Evolutionary conservation across 768 basidiomycete species (phyloP), one percentile per base, ranked within the genome.

Genomic region (Boletus edulis): DNA sequence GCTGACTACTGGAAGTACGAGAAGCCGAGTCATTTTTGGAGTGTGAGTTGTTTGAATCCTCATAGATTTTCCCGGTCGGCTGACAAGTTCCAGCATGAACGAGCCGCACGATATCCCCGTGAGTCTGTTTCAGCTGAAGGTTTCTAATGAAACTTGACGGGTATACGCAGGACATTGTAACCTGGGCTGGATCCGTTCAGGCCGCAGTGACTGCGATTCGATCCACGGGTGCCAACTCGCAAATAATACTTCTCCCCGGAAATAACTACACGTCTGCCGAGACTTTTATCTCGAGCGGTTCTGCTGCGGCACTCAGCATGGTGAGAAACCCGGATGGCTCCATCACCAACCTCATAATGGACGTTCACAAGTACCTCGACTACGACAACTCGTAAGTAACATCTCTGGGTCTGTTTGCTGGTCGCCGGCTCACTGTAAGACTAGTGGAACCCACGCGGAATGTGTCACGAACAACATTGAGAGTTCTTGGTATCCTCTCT

Each of bases 331-430:
- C 73, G 29, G 79, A 81, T 56, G 77, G 79, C 6, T 73, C 68
- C 20, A 72, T 52, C 14, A 75, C 68, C 22, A 73, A 74, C 61
- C 74, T 85, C 40, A 69, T 85, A 54, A 78, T 85, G 60, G 84
- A 86, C 60, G 82, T 84, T 3, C 84, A 85, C 75, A 80, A 82
- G 63, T 85, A 84, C 68, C 76, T 82, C 46, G 83, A 85, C 66
- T 70, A 60, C 15, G 81, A 84, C 60, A 79, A 77, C 63, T 80
- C 75, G 52, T 78, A 63, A 67, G 75, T 53, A 24, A 53, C 34
- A 64, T 31, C 20, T 20, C 1, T 20, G 20, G 20, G 20, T 20
- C 20, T 20, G 20, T 20, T 20, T 20, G 34, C 34, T n/a, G 7
- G 20, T 20, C 41, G 10, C 29, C 47, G 0, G 38, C 38, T 57